Evolutionary conservation across 805 yeast genomes (phyloP).

Genomic region (Yarrowia osloensis): DNA sequence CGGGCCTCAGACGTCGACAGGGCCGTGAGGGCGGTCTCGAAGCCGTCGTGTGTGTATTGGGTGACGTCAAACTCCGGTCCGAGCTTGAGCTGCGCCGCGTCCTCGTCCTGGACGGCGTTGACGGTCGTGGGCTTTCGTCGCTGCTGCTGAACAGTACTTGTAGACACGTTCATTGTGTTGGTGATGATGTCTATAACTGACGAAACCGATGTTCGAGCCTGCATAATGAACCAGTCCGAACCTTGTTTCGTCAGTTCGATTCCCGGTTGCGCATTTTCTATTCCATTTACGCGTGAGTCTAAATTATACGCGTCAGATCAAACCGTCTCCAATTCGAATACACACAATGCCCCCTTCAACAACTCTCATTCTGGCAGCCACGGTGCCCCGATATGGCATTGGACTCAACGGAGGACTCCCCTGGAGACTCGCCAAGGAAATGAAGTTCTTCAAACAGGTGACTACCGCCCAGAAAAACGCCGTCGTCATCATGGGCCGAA

Average conservation of each 20-base stretch:
- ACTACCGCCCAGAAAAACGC: conserved; percentile 50
- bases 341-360: conserved; percentile 42
- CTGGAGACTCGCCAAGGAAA: conserved; percentile 82
- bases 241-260: neutral
- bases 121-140: conserved; percentile 68
- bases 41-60: conserved; percentile 81
- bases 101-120: conserved; percentile 83
- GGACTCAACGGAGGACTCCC: conserved; percentile 82
- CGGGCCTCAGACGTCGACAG: conserved; percentile 89
- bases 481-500: conserved; percentile 88
- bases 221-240: no score
- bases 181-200: neutral
- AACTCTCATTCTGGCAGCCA: conserved; percentile 80
- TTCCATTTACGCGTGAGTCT: neutral
- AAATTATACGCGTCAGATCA: neutral
- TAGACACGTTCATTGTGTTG: conserved; percentile 75
- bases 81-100: conserved; percentile 79
- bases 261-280: neutral
- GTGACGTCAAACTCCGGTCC: conserved; percentile 90
- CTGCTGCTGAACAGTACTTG: conserved; percentile 76
- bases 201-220: no score
- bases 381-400: conserved; percentile 78
- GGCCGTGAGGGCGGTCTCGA: conserved; percentile 73
- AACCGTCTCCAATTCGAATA: no score
- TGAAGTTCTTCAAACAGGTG: conserved; percentile 77